Base-by-base conservation (phyloP, 1,284 basidiomycete genomes). In the Flammula alnicola region DNA sequence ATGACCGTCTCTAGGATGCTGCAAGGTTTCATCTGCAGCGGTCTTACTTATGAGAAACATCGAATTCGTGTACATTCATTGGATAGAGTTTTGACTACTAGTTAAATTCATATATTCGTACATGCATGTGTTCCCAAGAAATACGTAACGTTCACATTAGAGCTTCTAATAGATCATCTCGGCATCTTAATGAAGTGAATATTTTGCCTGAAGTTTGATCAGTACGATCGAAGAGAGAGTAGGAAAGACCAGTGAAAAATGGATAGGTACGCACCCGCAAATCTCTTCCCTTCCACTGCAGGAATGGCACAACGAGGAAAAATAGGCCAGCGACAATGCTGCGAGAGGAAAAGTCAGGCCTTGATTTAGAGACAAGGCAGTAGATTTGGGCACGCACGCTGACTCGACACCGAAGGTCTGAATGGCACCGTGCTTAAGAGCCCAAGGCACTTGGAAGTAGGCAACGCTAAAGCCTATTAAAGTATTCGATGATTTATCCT, bases 371-470 rank as follows among this genome's bases (percentile, higher is more conserved):
- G 14, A 46, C 16, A 32, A 9, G 30, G 9, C 3, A 14, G 3
- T 12, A 19, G 19, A 27, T 16, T 10, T 17, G 30, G 6, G n/a
- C 12, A 64, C 71, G 36, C 54, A 74, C 63, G 78, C 80, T 30
- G 76, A 77, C 58, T 82, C 79, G 40, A 72, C 68, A 2, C 79
- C 80, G 53, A 80, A 79, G 5, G 75, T 73, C 58, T 79, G 76
- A 39, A 78, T 58, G 3, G 79, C 76, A 29, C 80, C 80, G 39
- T 78, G 56, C 52, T 74, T 75, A 32, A 62, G 63, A 6, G 79
- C 78, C 79, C 78, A 83, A 14, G 76, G 75, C 4, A 81, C 73
- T 55, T 83, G 81, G 68, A 79, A 83, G 59, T 76, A 83, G 4
- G 58, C 58, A 9, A 56, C 56, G 31, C 69, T 72, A 64, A 83